Evolutionary conservation across 23 red algal genomes (phyloP).

Genomic region (Gracilaria domingensis): DNA sequence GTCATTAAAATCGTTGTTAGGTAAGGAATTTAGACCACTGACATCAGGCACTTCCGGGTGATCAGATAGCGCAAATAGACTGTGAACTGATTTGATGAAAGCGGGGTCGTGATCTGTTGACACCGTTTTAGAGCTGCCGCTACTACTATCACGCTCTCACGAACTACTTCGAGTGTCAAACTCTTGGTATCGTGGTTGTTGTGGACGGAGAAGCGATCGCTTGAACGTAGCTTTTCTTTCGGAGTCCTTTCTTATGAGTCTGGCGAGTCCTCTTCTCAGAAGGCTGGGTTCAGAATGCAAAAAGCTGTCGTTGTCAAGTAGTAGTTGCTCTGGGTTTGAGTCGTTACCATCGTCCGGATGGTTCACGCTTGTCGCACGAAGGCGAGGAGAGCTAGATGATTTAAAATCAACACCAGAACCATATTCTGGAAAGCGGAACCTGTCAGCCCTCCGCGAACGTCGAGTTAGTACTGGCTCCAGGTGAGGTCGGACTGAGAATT

Average conservation of each 20-base stretch:
- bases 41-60: conserved; percentile 63
- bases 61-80: conserved; percentile 9
- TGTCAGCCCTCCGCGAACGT: not conserved
- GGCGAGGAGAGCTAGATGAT: not conserved
- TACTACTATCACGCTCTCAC: conserved; percentile 1
- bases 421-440: conserved; percentile 24
- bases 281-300: conserved; percentile 7
- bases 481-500: not conserved
- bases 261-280: conserved; percentile 20
- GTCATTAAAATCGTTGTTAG: conserved; percentile 3
- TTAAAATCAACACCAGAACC: not conserved
- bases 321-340: not conserved
- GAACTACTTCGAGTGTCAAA: not conserved
- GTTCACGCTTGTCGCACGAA: not conserved
- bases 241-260: conserved; percentile 11
- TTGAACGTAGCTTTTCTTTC: conserved; percentile 13
- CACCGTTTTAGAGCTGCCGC: not conserved
- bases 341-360: not conserved
- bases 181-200: conserved; percentile 1
- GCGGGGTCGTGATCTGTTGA: not conserved
- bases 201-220: not conserved
- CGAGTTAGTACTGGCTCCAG: not conserved
- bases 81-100: not conserved
- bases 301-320: conserved; percentile 8
- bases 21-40: conserved; percentile 39